Evolutionary conservation across 2,329 filamentous ascomycete genomes (phyloP).

Genomic region (Coniochaeta ligniaria): DNA sequence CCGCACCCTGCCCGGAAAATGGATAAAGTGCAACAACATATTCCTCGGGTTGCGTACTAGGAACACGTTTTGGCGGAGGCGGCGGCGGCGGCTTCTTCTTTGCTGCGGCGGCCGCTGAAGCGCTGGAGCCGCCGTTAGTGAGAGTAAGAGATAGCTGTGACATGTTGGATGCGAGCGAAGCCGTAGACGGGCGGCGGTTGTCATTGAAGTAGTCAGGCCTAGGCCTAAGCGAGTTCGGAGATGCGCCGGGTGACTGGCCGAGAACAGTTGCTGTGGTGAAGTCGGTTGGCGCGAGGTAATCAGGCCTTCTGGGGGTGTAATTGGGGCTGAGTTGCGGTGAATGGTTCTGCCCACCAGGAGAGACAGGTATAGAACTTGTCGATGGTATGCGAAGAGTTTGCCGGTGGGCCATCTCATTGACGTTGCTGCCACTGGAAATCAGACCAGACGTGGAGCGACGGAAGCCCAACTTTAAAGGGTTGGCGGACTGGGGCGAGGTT

Average conservation of each 20-base stretch:
- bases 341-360: constrained; percentile 8
- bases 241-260: constrained; percentile 12
- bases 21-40: constrained; percentile 70
- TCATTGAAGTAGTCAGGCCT: constrained; percentile 3
- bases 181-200: constrained; percentile 13
- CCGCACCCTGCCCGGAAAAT: constrained; percentile 61
- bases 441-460: constrained; percentile 34
- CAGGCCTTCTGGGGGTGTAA: constrained; percentile 13
- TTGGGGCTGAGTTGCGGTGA: constrained; percentile 21
- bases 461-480: constrained; percentile 21
- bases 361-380: constrained; percentile 7
- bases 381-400: constrained; percentile 23
- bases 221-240: constrained; percentile 3
- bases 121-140: constrained; percentile 9
- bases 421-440: constrained; percentile 22
- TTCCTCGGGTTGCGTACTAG: constrained; percentile 39
- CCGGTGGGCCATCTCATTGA: constrained; percentile 9
- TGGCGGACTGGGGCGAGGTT: background rate
- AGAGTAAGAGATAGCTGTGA: background rate
- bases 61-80: constrained; percentile 53
- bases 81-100: constrained; percentile 73
- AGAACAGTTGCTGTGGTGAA: constrained; percentile 35
- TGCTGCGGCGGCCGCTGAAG: constrained; percentile 13
- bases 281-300: constrained; percentile 33
- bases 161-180: constrained; percentile 16